A percentile compares a stretch with the other conserved stretches of the same genome.
Evolutionary conservation across 257 asterid species (phyloP).

Genomic region (Verbena officinalis): DNA sequence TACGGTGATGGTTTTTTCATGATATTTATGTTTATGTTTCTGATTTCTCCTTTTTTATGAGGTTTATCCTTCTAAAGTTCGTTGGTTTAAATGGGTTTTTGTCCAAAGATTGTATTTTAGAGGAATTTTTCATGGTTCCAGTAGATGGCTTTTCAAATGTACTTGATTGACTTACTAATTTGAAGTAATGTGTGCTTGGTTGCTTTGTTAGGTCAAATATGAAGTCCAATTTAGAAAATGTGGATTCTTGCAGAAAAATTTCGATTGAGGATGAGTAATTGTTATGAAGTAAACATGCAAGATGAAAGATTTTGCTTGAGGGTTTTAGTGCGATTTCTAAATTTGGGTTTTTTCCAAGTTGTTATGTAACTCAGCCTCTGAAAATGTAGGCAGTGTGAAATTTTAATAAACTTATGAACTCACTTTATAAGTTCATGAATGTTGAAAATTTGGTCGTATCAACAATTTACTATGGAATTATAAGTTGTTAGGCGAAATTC

Average conservation of each 20-base stretch:
- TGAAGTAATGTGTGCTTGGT: not conserved
- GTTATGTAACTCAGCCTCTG: not conserved
- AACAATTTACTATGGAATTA: no score
- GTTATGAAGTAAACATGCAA: not conserved
- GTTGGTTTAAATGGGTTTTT: not conserved
- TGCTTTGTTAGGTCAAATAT: constrained; percentile 11
- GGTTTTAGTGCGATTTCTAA: not conserved
- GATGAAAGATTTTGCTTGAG: not conserved
- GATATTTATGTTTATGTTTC: not conserved
- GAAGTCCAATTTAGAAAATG: not conserved
- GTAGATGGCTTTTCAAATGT: not conserved
- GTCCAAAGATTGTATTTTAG: not conserved
- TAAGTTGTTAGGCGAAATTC: no score
- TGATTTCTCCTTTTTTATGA: constrained; percentile 5
- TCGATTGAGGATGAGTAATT: constrained; percentile 16
- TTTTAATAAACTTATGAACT: not conserved
- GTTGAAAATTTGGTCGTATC: no score
- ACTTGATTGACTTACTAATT: constrained; percentile 13
- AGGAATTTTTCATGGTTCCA: not conserved
- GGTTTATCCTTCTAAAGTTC: constrained; percentile 6
- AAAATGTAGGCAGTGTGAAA: not conserved
- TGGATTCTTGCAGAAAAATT: constrained; percentile 17
- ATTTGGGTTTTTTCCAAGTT: constrained; percentile 21
- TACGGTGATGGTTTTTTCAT: constrained; percentile 6
- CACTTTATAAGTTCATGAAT: not conserved